Percentiles rank a stretch among this genome's conserved stretches.
phyloP scores from a whole-genome alignment of 176 grass and related monocot species.

The Aechmea fasciata region DNA sequence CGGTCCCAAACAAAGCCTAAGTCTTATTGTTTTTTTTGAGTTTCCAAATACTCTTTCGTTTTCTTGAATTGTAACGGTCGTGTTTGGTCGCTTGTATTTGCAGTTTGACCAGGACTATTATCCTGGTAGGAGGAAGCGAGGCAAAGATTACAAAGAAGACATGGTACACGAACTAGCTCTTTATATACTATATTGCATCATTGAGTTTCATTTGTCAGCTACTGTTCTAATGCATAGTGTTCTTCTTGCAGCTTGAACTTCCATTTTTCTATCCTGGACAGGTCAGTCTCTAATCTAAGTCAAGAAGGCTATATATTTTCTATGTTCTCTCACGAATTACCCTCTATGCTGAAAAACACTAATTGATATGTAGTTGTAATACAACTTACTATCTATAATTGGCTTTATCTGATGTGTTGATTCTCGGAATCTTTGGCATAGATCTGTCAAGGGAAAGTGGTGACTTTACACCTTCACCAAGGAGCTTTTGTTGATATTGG shows the following conservation, averaged over 20 bases:
- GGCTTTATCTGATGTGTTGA: background rate
- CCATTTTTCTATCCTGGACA: constrained; percentile 99
- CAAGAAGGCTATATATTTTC: background rate
- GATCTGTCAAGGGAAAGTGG: constrained; percentile 86
- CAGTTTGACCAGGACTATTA: constrained; percentile 97
- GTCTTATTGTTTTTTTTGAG: no score
- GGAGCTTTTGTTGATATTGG: constrained; percentile 95
- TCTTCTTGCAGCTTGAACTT: constrained; percentile 82
- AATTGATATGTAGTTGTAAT: no score
- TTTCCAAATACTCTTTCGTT: no score
- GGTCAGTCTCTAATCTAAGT: constrained; percentile 28
- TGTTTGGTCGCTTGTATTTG: constrained; percentile 19
- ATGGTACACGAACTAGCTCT: constrained; percentile 59
- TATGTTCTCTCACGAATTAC: background rate
- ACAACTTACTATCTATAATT: no score
- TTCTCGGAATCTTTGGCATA: constrained; percentile 10
- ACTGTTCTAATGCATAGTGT: constrained; percentile 3
- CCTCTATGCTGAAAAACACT: no score
- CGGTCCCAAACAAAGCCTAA: no score
- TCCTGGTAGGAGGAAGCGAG: constrained; percentile 94
- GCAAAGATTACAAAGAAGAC: constrained; percentile 83
- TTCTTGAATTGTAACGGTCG: background rate
- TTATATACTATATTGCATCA: constrained; percentile 7
- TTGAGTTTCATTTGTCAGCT: background rate
- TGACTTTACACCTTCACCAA: constrained; percentile 62